Percentiles rank a stretch among this genome's conserved stretches.
Evolutionary conservation across 371 early-diverging fungal species (phyloP).

Genomic region (Mucor circinelloides): DNA sequence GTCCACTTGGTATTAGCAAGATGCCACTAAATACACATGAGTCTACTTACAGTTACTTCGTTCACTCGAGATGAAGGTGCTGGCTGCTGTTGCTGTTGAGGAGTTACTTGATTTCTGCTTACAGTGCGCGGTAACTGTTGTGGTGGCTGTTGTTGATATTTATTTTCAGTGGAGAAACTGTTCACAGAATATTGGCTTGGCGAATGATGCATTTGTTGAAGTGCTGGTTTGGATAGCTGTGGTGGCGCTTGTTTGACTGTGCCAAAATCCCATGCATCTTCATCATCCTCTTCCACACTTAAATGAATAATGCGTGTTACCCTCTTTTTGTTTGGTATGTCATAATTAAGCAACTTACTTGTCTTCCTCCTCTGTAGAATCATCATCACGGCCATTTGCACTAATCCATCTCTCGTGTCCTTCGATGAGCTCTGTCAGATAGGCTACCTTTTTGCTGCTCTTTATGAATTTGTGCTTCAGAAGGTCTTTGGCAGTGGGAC

Average conservation of each 20-base stretch:
- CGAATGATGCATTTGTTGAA: constrained; percentile 17
- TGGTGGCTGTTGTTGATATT: not conserved
- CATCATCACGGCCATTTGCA: constrained; percentile 57
- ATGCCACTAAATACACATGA: not conserved
- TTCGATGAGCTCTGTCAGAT: constrained; percentile 85
- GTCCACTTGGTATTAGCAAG: not conserved
- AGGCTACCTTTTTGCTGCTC: constrained; percentile 76
- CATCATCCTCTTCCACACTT: constrained; percentile 36
- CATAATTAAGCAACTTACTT: constrained; percentile 30
- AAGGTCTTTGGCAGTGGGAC: constrained; percentile 90
- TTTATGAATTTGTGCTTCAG: constrained; percentile 90
- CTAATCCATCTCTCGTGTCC: constrained; percentile 78
- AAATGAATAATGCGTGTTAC: constrained; percentile 12
- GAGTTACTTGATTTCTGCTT: constrained; percentile 26
- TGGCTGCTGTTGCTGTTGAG: constrained; percentile 12
- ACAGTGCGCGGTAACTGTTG: constrained; percentile 18
- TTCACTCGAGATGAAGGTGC: constrained; percentile 17
- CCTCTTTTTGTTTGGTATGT: not conserved
- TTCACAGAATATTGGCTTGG: constrained; percentile 35
- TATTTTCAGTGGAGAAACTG: constrained; percentile 12
- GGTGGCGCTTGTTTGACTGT: constrained; percentile 53
- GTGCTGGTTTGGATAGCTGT: constrained; percentile 27
- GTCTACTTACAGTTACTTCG: constrained; percentile 27
- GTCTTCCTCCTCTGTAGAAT: constrained; percentile 61
- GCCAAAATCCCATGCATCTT: constrained; percentile 59